Evolutionary conservation across 1,139 yeast genomes (phyloP), one percentile per base, ranked within the genome.

Genomic region (Scheffersomyces quercinus): DNA sequence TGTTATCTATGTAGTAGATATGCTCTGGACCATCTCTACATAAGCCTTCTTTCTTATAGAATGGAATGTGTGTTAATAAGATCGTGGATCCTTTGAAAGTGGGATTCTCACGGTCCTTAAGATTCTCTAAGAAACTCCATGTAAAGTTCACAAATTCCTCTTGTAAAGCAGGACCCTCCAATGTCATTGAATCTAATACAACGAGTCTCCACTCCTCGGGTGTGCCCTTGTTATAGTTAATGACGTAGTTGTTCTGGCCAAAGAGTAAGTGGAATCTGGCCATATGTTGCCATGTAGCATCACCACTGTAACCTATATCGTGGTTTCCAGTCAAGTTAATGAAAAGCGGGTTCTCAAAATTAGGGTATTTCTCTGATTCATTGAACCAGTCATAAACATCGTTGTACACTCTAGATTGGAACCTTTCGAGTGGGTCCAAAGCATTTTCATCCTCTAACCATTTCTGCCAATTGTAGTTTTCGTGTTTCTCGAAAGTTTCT

Each of bases 301-400:
- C 99, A 0, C 98, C 98, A 42, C 89, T 82, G 60, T 93, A 93
- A 0, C 99, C 99, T 45, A 93, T 83, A 62, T 93, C 99, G 61
- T 93, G 99, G 60, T 93, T 95, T 2, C 99, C 99, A 0, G 96
- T 85, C 35, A 93, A 71, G 59, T 93, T 91, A 46, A 89, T 77
- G 57, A 90, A 80, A 37, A 85, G 66, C 1, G 89, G 87, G 45
- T 64, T 62, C 12, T 69, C 59, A 44, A 52, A 64, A 49, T 69
- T 70, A 30, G 75, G 75, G 29, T 39, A 49, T n/a, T 54, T 55
- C 5, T 45, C 51, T 15, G 67, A 60, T n/a, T 54, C 68, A 38
- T 72, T 58, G 33, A 73, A 68, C 95, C 95, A 86, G 54, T 83
- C 86, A 52, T 82, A 80, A 3, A 83, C 79, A 58, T 85, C 81